phyloP scores from a whole-genome alignment of 2,329 filamentous ascomycete genomes.

The Aspergillus neoniger region DNA sequence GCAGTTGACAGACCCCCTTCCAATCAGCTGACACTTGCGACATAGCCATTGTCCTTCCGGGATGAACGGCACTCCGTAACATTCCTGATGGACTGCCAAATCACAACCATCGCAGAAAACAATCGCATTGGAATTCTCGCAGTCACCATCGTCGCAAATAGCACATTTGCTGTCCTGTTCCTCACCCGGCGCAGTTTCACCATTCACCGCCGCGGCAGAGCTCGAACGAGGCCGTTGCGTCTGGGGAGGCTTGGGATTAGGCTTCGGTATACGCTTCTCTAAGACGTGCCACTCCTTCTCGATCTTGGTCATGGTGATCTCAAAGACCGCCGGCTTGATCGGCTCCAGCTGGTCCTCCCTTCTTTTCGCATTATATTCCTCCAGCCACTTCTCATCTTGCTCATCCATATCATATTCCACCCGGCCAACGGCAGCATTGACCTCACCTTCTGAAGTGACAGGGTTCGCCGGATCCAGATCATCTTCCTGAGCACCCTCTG shows the following conservation, averaged over 20 bases:
- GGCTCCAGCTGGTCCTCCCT: slow-evolving; percentile 72
- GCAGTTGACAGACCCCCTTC: slow-evolving; percentile 87
- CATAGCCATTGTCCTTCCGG: slow-evolving; percentile 98
- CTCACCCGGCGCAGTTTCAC: slow-evolving; percentile 80
- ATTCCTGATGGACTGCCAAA: slow-evolving; percentile 96
- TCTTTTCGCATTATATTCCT: slow-evolving; percentile 76
- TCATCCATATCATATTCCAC: slow-evolving; percentile 99
- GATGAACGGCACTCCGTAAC: slow-evolving; percentile 97
- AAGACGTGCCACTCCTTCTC: slow-evolving; percentile 98
- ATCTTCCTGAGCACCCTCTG: slow-evolving; percentile 64
- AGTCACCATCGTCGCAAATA: slow-evolving; percentile 98
- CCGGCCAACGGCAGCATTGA: slow-evolving; percentile 64
- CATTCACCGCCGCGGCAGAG: slow-evolving; percentile 92
- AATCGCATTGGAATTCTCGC: slow-evolving; percentile 98
- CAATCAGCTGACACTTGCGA: slow-evolving; percentile 93
- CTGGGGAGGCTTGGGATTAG: slow-evolving; percentile 92
- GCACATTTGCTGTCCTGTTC: slow-evolving; percentile 97
- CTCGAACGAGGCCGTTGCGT: slow-evolving; percentile 90
- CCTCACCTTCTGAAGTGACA: slow-evolving; percentile 62
- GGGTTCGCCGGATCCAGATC: slow-evolving; percentile 60
- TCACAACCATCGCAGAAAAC: slow-evolving; percentile 99
- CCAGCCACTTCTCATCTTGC: slow-evolving; percentile 95
- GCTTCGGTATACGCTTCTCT: slow-evolving; percentile 95
- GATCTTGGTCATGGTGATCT: slow-evolving; percentile 97
- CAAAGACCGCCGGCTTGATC: slow-evolving; percentile 91